Conservation (phyloP, 225 moss, liverwort and hornwort species). For the Bryum argenteum region DNA sequence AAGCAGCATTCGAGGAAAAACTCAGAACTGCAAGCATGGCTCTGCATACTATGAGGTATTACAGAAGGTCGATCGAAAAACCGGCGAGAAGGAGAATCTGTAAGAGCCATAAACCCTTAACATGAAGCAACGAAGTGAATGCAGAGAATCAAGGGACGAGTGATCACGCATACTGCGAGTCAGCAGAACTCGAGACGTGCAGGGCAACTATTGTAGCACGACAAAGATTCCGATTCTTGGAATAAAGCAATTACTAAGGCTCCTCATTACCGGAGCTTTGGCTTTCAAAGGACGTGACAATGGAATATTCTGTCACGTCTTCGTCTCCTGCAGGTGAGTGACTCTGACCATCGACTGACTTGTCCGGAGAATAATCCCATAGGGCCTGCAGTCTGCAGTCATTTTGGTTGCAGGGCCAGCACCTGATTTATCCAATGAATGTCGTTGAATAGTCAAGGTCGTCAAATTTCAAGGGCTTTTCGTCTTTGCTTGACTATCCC, state of each 20-base stretch:
- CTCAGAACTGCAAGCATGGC: too few relatives aligned
- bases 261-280: not conserved
- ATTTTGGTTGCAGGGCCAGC: not conserved
- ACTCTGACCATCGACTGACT: not conserved
- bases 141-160: not conserved
- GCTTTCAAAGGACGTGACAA: not conserved
- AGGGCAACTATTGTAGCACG: not conserved
- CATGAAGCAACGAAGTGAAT: not conserved
- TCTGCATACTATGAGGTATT: too few relatives aligned
- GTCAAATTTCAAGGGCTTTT: not conserved
- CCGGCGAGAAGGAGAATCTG: too few relatives aligned
- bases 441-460: slow-evolving; percentile 4
- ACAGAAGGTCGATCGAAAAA: too few relatives aligned
- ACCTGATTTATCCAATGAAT: not conserved
- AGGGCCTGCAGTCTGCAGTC: not conserved
- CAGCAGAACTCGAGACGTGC: not conserved
- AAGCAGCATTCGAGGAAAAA: too few relatives aligned
- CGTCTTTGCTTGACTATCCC: slow-evolving; percentile 4
- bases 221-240: not conserved
- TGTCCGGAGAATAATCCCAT: not conserved
- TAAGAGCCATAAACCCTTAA: not conserved
- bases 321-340: not conserved
- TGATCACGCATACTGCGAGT: not conserved
- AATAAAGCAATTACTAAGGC: not conserved
- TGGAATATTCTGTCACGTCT: slow-evolving; percentile 9